These are phyloP conservation scores for Rutidosis leptorrhynchoides DNA, from an alignment of 129 eudicot genomes.

Conservation along the genomic window DNA sequence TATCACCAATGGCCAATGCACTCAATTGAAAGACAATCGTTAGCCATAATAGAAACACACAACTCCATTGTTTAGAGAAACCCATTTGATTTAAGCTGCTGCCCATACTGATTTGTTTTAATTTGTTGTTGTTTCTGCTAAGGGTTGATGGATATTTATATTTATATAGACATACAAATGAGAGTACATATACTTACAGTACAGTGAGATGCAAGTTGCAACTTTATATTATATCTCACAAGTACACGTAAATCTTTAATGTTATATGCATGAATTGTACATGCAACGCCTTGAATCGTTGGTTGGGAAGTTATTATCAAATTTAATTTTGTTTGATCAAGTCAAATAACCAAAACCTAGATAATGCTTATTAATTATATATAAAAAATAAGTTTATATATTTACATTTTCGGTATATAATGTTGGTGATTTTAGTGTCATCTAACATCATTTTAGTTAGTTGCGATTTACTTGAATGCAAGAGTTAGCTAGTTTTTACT, in stretches of 20 bases:
- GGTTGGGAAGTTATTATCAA: conserved; percentile 33
- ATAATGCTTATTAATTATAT: background rate
- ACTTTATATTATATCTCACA: conserved; percentile 20
- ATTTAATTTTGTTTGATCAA: conserved; percentile 20
- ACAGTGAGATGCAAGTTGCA: conserved; percentile 29
- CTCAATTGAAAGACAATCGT: conserved; percentile 45
- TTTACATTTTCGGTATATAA: too few relatives aligned
- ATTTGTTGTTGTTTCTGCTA: conserved; percentile 11
- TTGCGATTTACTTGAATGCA: too few relatives aligned
- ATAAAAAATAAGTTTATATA: background rate
- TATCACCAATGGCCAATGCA: conserved; percentile 31
- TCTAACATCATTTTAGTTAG: too few relatives aligned
- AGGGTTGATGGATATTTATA: conserved; percentile 23
- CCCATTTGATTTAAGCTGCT: conserved; percentile 32
- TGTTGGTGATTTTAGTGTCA: too few relatives aligned
- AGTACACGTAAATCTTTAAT: conserved; percentile 33
- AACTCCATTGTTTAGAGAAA: conserved; percentile 39
- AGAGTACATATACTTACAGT: background rate
- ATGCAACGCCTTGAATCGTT: conserved; percentile 35
- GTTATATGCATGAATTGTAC: conserved; percentile 34
- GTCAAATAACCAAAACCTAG: conserved; percentile 30
- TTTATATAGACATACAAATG: background rate
- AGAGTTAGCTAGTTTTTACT: too few relatives aligned
- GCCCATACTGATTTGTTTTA: conserved; percentile 1
- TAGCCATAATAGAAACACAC: conserved; percentile 32